Evolutionary conservation across 2,329 filamentous ascomycete species (phyloP).

Genomic region (Nigrospora osmanthi): DNA sequence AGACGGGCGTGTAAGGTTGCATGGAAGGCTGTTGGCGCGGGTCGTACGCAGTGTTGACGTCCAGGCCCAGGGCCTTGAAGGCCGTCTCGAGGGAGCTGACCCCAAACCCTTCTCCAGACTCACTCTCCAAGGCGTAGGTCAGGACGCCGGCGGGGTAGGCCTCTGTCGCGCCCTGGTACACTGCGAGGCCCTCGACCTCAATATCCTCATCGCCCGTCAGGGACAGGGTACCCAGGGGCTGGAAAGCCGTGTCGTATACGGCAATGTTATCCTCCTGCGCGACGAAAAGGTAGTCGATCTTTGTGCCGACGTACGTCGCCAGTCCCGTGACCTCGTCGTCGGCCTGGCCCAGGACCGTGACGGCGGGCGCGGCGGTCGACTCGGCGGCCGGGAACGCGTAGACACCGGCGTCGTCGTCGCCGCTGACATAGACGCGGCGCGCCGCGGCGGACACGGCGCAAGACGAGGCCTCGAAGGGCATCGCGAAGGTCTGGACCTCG

Average conservation of each 20-base stretch:
- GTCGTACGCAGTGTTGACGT: constrained; percentile 28
- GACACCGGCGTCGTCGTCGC: constrained; percentile 26
- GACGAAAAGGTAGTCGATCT: constrained; percentile 31
- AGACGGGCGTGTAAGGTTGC: constrained; percentile 17
- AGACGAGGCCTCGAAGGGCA: constrained; percentile 31
- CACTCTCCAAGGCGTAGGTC: constrained; percentile 31
- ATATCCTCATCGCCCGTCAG: constrained; percentile 31
- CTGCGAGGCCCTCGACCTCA: constrained; percentile 30
- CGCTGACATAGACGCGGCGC: constrained; percentile 29
- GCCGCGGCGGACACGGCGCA: constrained; percentile 29
- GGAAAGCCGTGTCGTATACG: constrained; percentile 28
- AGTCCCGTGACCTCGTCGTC: constrained; percentile 31
- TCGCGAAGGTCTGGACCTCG: constrained; percentile 34
- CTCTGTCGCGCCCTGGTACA: constrained; percentile 28
- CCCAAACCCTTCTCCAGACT: constrained; percentile 29
- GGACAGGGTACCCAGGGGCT: constrained; percentile 24
- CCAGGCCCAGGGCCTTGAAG: constrained; percentile 23
- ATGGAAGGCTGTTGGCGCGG: constrained; percentile 20
- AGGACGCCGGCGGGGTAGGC: constrained; percentile 29
- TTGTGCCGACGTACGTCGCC: constrained; percentile 27
- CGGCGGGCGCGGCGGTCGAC: constrained; percentile 24
- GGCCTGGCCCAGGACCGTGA: constrained; percentile 26
- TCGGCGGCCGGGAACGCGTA: constrained; percentile 31
- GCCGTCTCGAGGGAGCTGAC: constrained; percentile 26
- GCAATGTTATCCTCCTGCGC: constrained; percentile 27